Conservation (phyloP, 768 basidiomycete genomes). For the Trichaptum fuscoviolaceum region DNA sequence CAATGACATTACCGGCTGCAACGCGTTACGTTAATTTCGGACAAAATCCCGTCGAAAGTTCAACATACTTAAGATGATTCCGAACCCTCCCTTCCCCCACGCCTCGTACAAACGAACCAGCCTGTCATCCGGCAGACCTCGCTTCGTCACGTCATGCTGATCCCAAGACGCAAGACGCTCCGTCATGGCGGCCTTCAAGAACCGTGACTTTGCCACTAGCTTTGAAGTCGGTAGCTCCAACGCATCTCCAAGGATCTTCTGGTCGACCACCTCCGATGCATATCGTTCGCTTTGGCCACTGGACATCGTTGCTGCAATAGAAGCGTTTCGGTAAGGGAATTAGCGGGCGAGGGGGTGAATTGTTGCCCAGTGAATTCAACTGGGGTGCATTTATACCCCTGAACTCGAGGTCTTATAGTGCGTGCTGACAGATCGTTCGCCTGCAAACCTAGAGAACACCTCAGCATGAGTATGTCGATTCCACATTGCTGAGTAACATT, state of each 20-base stretch:
- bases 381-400: too few species aligned
- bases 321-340: too few species aligned
- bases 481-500: too few species aligned
- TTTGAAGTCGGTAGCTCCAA: background rate
- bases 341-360: too few species aligned
- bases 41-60: too few species aligned
- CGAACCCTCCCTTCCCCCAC: slow-evolving; percentile 27
- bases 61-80: slow-evolving; percentile 12
- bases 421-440: too few species aligned
- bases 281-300: background rate
- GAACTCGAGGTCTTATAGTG: too few species aligned
- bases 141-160: slow-evolving; percentile 22
- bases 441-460: too few species aligned
- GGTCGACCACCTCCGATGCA: background rate
- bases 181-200: slow-evolving; percentile 5
- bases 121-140: slow-evolving; percentile 29
- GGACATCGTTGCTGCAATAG: background rate
- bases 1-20: slow-evolving; percentile 21
- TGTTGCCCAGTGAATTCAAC: too few species aligned
- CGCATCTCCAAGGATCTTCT: background rate
- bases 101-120: slow-evolving; percentile 30
- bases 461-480: too few species aligned
- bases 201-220: background rate
- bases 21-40: too few species aligned
- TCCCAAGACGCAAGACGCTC: slow-evolving; percentile 27